Evolutionary conservation across 2,329 filamentous ascomycete genomes (phyloP).

Genomic region (Claviceps cyperi): DNA sequence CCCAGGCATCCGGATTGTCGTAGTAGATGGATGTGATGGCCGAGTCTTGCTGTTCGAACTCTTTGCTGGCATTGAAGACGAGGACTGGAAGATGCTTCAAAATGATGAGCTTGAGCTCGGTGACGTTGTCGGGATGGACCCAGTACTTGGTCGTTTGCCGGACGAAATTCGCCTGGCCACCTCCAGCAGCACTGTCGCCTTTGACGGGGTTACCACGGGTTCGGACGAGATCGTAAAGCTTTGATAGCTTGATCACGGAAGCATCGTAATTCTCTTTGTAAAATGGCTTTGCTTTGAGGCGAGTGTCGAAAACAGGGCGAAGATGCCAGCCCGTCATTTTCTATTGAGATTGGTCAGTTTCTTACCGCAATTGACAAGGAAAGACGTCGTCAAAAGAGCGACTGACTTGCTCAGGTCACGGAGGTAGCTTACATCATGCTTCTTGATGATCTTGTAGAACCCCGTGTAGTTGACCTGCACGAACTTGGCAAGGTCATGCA

Average conservation of each 20-base stretch:
- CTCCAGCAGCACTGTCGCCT: constrained; percentile 83
- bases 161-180: constrained; percentile 86
- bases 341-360: constrained; percentile 25
- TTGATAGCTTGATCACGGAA: constrained; percentile 87
- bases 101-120: constrained; percentile 93
- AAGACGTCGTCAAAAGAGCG: no score
- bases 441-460: constrained; percentile 99
- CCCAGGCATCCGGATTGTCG: constrained; percentile 88
- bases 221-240: constrained; percentile 85
- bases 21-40: constrained; percentile 98
- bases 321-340: constrained; percentile 93
- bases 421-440: constrained; percentile 63
- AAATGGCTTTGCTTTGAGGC: constrained; percentile 91
- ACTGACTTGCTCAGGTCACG: background rate
- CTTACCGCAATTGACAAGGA: no score
- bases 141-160: constrained; percentile 98
- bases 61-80: constrained; percentile 94
- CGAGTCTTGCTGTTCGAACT: constrained; percentile 79
- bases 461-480: constrained; percentile 97
- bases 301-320: constrained; percentile 86
- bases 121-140: constrained; percentile 97
- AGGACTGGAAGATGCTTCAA: constrained; percentile 93
- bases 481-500: constrained; percentile 95
- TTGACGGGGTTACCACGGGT: constrained; percentile 85
- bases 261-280: constrained; percentile 98